phyloP scores from a whole-genome alignment of 345 rosid genomes.

The Sisymbrium irio region DNA sequence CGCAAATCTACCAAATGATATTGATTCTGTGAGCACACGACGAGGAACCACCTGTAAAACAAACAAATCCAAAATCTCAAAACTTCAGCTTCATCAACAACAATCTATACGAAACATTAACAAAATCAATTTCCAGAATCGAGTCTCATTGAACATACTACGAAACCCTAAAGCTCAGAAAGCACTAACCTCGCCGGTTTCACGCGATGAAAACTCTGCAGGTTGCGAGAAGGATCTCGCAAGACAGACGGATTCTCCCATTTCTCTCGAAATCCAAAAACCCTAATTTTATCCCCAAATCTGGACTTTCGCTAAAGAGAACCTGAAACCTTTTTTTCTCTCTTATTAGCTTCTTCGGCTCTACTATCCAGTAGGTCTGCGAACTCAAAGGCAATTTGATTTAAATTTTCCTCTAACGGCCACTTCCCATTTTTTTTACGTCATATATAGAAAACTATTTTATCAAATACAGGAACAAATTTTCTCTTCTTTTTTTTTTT shows the following conservation, averaged over 20 bases:
- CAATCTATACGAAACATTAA: not conserved
- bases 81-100: not conserved
- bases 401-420: conserved; percentile 32
- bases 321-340: not conserved
- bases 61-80: not conserved
- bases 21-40: conserved; percentile 64
- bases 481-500: not conserved
- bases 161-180: too few relatives aligned
- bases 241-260: conserved; percentile 45
- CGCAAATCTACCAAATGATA: conserved; percentile 83
- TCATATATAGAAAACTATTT: conserved; percentile 4
- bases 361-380: conserved; percentile 13
- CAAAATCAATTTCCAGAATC: too few relatives aligned
- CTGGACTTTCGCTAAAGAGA: not conserved
- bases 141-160: too few relatives aligned
- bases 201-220: conserved; percentile 47
- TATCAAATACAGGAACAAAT: not conserved
- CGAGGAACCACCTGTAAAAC: conserved; percentile 56
- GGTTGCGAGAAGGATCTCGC: conserved; percentile 87
- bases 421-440: conserved; percentile 10
- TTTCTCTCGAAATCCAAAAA: conserved; percentile 5
- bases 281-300: conserved; percentile 29
- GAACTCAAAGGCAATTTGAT: conserved; percentile 14
- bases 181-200: conserved; percentile 50
- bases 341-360: conserved; percentile 7